These are phyloP conservation scores for Petunia axillaris DNA, from an alignment of 257 asterid species.

Conservation along the genomic window DNA sequence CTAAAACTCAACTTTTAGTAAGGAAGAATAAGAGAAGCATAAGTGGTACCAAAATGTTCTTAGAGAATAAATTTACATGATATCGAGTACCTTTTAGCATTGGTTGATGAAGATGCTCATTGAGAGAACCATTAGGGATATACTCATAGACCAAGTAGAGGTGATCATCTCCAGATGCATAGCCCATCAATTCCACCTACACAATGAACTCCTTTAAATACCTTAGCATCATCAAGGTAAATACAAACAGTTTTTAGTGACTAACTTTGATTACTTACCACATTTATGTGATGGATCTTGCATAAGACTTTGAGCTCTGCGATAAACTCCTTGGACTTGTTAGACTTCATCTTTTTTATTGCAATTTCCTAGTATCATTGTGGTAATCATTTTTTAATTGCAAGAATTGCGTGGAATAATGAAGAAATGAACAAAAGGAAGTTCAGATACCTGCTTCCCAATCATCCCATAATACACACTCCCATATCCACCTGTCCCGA, in stretches of 20 bases:
- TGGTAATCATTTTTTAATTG: constrained; percentile 2
- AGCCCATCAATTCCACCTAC: constrained; percentile 87
- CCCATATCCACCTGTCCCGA: constrained; percentile 89
- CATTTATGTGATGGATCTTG: constrained; percentile 87
- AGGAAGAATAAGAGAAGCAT: background rate
- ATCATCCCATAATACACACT: constrained; percentile 67
- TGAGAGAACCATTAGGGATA: constrained; percentile 65
- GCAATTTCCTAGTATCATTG: constrained; percentile 67
- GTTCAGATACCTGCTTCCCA: constrained; percentile 56
- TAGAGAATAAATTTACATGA: background rate
- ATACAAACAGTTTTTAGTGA: background rate
- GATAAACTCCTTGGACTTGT: constrained; percentile 79
- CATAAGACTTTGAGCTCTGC: constrained; percentile 85
- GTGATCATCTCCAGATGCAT: constrained; percentile 82
- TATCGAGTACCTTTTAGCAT: constrained; percentile 61
- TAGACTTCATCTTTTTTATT: constrained; percentile 85
- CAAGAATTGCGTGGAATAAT: background rate
- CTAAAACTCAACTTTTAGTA: background rate
- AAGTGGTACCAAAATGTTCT: background rate
- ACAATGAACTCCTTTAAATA: background rate
- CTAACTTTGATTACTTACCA: constrained; percentile 52
- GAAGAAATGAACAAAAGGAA: background rate
- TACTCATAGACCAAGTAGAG: constrained; percentile 81
- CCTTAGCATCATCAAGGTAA: background rate
- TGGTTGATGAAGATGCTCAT: constrained; percentile 81